Conservation (phyloP, 306 rosid species). For the Cicer cuneatum region DNA sequence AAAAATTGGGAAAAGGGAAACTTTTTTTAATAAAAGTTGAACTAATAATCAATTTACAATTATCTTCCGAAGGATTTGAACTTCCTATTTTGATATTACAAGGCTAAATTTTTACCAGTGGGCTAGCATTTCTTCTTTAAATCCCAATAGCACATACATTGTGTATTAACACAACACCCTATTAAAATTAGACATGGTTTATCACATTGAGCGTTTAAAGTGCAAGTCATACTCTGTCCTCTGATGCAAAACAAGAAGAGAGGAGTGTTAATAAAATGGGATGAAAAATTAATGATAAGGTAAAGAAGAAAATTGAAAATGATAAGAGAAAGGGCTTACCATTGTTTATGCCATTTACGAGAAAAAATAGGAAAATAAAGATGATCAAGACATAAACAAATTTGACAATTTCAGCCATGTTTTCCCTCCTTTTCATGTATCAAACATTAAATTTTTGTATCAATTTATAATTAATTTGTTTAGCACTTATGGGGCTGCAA, state of each 20-base stretch:
- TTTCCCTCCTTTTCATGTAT: not conserved
- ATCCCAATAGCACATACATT: too few species aligned
- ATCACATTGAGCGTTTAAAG: too few species aligned
- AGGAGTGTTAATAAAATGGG: not conserved
- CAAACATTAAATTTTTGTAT: not conserved
- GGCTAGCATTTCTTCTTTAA: too few species aligned
- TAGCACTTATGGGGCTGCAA: not conserved
- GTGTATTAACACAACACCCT: too few species aligned
- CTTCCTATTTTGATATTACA: too few species aligned
- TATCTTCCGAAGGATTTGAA: too few species aligned
- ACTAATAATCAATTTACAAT: too few species aligned
- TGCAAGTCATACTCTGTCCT: not conserved
- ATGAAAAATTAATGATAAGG: not conserved
- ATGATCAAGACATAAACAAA: not conserved
- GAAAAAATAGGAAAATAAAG: not conserved
- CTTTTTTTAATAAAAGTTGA: too few species aligned
- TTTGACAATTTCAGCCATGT: not conserved
- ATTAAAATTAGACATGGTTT: too few species aligned
- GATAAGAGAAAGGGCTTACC: not conserved
- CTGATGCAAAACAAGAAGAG: not conserved
- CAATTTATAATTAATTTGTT: not conserved
- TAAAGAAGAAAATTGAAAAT: not conserved
- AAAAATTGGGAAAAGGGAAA: too few species aligned
- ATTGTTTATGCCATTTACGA: not conserved
- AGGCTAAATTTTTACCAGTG: too few species aligned